Evolutionary conservation across 1,139 yeast species (phyloP).

Genomic region (Yamadazyma triangularis): DNA sequence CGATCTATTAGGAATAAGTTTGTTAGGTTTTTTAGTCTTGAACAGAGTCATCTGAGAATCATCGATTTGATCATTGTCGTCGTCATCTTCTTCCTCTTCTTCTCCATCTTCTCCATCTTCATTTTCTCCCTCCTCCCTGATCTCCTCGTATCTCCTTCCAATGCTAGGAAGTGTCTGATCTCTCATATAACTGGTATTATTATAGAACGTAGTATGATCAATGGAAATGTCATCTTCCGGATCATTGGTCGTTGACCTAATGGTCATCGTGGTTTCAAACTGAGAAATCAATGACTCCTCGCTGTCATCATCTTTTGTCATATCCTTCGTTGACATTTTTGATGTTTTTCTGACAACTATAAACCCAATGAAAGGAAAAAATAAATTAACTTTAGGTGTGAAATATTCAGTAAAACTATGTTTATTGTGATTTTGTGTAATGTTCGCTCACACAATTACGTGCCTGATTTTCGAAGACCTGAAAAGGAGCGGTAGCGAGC

Average conservation of each 20-base stretch:
- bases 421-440: too few species aligned
- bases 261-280: slow-evolving; percentile 45
- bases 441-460: too few species aligned
- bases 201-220: slow-evolving; percentile 38
- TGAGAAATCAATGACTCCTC: slow-evolving; percentile 46
- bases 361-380: too few species aligned
- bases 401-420: too few species aligned
- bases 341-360: too few species aligned
- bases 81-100: slow-evolving; percentile 22
- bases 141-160: too few species aligned
- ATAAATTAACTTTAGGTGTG: too few species aligned
- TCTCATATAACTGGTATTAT: slow-evolving; percentile 22
- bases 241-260: slow-evolving; percentile 40
- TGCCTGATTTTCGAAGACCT: too few species aligned
- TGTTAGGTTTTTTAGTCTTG: slow-evolving; percentile 26
- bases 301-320: slow-evolving; percentile 26
- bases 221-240: slow-evolving; percentile 35
- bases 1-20: slow-evolving; percentile 26
- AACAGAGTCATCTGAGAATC: slow-evolving; percentile 26
- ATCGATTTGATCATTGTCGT: slow-evolving; percentile 4
- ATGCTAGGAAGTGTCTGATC: slow-evolving; percentile 31
- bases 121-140: too few species aligned
- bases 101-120: too few species aligned
- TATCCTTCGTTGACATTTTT: slow-evolving; percentile 8
- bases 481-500: too few species aligned